phyloP scores from a whole-genome alignment of 371 early-diverging fungal genomes.

The Coemansia sp. region DNA sequence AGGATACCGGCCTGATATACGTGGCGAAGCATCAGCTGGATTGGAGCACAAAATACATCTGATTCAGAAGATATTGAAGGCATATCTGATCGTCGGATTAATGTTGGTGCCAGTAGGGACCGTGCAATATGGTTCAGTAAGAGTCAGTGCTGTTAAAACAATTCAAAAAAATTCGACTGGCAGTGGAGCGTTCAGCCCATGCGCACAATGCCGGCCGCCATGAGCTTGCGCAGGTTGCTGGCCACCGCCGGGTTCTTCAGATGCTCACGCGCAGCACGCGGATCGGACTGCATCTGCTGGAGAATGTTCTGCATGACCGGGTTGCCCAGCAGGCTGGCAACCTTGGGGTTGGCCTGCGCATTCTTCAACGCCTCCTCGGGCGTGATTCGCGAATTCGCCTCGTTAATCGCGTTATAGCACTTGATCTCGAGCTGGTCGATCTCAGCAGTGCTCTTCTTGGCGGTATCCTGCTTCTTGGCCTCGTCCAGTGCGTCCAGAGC shows the following conservation, averaged over 20 bases:
- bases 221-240: slow-evolving; percentile 90
- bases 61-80: no score
- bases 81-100: no score
- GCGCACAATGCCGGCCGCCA: slow-evolving; percentile 84
- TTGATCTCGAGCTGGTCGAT: slow-evolving; percentile 78
- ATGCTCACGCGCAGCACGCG: slow-evolving; percentile 87
- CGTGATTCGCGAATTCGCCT: slow-evolving; percentile 52
- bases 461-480: slow-evolving; percentile 78
- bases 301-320: slow-evolving; percentile 96
- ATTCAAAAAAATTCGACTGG: no score
- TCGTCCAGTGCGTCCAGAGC: slow-evolving; percentile 77
- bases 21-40: slow-evolving; percentile 24
- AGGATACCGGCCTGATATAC: slow-evolving; percentile 40
- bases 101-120: no score
- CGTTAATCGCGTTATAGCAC: slow-evolving; percentile 75
- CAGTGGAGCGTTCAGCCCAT: slow-evolving; percentile 53
- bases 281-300: slow-evolving; percentile 96
- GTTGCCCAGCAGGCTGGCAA: slow-evolving; percentile 83
- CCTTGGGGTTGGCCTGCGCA: slow-evolving; percentile 91
- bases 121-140: no score
- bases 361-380: slow-evolving; percentile 77
- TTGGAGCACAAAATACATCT: not conserved
- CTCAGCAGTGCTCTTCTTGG: slow-evolving; percentile 79
- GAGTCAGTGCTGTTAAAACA: no score
- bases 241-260: slow-evolving; percentile 94